A percentile compares a stretch with the other conserved stretches of the same genome.
phyloP scores from a whole-genome alignment of 73 alveolate species.

The Blepharisma japonicum region DNA sequence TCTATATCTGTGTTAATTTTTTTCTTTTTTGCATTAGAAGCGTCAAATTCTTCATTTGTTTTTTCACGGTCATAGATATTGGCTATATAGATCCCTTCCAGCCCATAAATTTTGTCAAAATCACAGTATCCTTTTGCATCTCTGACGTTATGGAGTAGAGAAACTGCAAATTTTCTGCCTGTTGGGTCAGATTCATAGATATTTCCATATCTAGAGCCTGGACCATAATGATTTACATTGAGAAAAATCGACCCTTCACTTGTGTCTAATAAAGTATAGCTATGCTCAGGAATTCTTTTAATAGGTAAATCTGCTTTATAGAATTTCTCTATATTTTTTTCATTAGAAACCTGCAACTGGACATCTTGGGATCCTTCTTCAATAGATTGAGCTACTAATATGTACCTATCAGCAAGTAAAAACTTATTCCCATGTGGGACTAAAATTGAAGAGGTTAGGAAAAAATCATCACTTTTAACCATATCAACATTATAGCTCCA shows the following conservation, averaged over 20 bases:
- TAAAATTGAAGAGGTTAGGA: conserved; percentile 52
- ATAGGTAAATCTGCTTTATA: conserved; percentile 65
- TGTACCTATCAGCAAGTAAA: conserved; percentile 61
- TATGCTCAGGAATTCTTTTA: conserved; percentile 44
- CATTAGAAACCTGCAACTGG: conserved; percentile 55
- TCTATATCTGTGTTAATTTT: conserved; percentile 37
- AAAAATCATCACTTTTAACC: conserved; percentile 77
- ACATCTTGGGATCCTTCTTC: conserved; percentile 55
- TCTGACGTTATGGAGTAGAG: conserved; percentile 71
- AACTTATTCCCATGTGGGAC: conserved; percentile 80
- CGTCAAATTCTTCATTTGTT: background rate
- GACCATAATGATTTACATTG: conserved; percentile 63
- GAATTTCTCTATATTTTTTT: conserved; percentile 47
- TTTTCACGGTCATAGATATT: conserved; percentile 40
- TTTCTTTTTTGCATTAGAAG: conserved; percentile 37
- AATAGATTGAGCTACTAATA: conserved; percentile 77
- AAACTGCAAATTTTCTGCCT: conserved; percentile 71
- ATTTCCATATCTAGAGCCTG: conserved; percentile 62
- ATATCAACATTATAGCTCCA: conserved; percentile 48
- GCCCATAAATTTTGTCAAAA: conserved; percentile 46
- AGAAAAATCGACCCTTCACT: conserved; percentile 52
- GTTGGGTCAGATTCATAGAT: conserved; percentile 74
- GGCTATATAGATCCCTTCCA: conserved; percentile 42
- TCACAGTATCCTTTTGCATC: conserved; percentile 69
- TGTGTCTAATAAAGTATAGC: conserved; percentile 56